Conservation (phyloP, 805 yeast species). For the Saturnispora sanitii region DNA sequence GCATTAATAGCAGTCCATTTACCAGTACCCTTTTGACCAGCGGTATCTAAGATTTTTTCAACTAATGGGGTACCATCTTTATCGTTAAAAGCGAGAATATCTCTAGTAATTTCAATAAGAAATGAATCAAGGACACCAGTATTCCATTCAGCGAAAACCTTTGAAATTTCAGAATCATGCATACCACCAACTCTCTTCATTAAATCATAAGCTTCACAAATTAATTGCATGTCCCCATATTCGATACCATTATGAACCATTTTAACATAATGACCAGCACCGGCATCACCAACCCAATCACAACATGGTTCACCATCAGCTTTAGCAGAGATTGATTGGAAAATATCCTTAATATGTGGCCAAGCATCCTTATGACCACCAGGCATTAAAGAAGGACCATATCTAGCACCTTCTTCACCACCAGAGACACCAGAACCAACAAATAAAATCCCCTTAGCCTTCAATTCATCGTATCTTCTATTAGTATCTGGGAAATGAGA, state of each 20-base stretch:
- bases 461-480: slow-evolving; percentile 89
- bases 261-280: slow-evolving; percentile 97
- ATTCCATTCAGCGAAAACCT: slow-evolving; percentile 89
- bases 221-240: slow-evolving; percentile 99
- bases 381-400: slow-evolving; percentile 99
- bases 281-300: slow-evolving; percentile 99
- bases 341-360: slow-evolving; percentile 95
- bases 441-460: slow-evolving; percentile 76
- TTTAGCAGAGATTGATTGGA: slow-evolving; percentile 94
- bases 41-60: slow-evolving; percentile 92
- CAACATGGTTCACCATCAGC: slow-evolving; percentile 98
- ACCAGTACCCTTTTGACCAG: slow-evolving; percentile 99
- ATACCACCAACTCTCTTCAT: slow-evolving; percentile 91
- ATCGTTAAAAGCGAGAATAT: slow-evolving; percentile 82
- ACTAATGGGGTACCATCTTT: slow-evolving; percentile 86
- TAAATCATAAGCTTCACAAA: slow-evolving; percentile 94
- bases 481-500: slow-evolving; percentile 98
- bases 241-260: slow-evolving; percentile 99
- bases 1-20: slow-evolving; percentile 99
- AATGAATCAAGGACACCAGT: slow-evolving; percentile 95
- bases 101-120: slow-evolving; percentile 94
- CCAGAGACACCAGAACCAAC: slow-evolving; percentile 99
- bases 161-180: slow-evolving; percentile 85
- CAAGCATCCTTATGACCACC: slow-evolving; percentile 98
- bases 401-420: slow-evolving; percentile 99